Evolutionary conservation across 352 stramenopile genomes (phyloP).

Genomic region (Nothophytophthora sp.): DNA sequence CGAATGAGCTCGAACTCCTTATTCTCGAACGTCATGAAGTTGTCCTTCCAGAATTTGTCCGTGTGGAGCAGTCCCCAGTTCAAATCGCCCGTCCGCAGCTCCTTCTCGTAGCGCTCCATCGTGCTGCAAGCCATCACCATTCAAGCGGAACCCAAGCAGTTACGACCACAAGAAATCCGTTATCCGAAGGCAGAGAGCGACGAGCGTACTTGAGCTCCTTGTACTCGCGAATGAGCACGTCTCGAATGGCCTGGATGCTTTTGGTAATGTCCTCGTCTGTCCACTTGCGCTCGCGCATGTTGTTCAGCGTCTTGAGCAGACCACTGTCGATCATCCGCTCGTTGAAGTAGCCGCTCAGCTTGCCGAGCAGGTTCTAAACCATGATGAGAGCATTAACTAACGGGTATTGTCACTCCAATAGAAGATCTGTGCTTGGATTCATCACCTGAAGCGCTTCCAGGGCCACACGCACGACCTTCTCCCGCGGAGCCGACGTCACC

Average conservation of each 20-base stretch:
- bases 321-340: constrained; percentile 97
- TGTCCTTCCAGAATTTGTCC: constrained; percentile 99
- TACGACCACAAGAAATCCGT: too few species aligned
- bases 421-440: too few species aligned
- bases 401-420: too few species aligned
- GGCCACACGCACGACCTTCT: constrained; percentile 97
- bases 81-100: constrained; percentile 93
- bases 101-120: constrained; percentile 97
- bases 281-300: constrained; percentile 94
- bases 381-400: background rate
- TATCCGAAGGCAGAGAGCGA: too few species aligned
- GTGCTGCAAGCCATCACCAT: constrained; percentile 51
- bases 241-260: constrained; percentile 70
- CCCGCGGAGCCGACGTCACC: constrained; percentile 92
- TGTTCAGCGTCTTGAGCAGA: constrained; percentile 94
- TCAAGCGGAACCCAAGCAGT: background rate
- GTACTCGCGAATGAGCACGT: constrained; percentile 86
- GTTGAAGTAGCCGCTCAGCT: constrained; percentile 82
- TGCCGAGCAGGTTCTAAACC: constrained; percentile 73
- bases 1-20: constrained; percentile 95
- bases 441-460: constrained; percentile 92
- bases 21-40: constrained; percentile 96
- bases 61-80: constrained; percentile 97
- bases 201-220: constrained; percentile 83
- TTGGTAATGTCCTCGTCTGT: constrained; percentile 95